A percentile compares a stretch with the other conserved stretches of the same genome.
Conservation (phyloP, 192 early-diverging fungal species). For the Coemansia sp. region DNA sequence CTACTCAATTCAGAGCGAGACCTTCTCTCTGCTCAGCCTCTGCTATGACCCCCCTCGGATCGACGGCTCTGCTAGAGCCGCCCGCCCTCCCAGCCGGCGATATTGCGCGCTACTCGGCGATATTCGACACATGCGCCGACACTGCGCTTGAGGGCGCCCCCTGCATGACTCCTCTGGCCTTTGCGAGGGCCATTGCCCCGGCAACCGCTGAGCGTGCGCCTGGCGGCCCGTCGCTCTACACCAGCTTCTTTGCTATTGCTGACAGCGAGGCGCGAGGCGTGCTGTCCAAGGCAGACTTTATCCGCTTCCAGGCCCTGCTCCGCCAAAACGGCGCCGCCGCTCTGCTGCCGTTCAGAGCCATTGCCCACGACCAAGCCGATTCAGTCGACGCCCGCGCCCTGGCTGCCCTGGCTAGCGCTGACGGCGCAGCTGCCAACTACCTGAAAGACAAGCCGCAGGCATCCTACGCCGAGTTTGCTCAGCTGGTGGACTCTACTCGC, state of each 20-base stretch:
- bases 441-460: constrained; percentile 25
- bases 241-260: constrained; percentile 57
- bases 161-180: constrained; percentile 53
- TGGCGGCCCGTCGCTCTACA: constrained; percentile 14
- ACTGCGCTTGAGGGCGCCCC: constrained; percentile 31
- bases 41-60: constrained; percentile 10
- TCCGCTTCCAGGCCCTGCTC: constrained; percentile 57
- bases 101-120: constrained; percentile 31
- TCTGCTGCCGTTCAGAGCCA: constrained; percentile 52
- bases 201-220: constrained; percentile 5
- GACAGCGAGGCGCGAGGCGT: constrained; percentile 43
- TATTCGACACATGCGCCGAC: constrained; percentile 53
- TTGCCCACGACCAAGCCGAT: constrained; percentile 18
- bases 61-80: background rate
- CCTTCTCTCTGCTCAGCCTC: background rate
- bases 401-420: constrained; percentile 16
- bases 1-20: background rate
- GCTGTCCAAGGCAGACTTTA: constrained; percentile 57
- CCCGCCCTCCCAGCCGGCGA: constrained; percentile 32
- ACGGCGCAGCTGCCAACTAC: constrained; percentile 24
- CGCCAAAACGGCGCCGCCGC: constrained; percentile 57
- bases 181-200: constrained; percentile 43
- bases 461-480: constrained; percentile 40
- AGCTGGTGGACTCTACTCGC: constrained; percentile 43
- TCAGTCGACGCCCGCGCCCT: constrained; percentile 14